Evolutionary conservation across 208 protist species (phyloP), one percentile per base, ranked within the genome.

Genomic region (Lotmaria passim): DNA sequence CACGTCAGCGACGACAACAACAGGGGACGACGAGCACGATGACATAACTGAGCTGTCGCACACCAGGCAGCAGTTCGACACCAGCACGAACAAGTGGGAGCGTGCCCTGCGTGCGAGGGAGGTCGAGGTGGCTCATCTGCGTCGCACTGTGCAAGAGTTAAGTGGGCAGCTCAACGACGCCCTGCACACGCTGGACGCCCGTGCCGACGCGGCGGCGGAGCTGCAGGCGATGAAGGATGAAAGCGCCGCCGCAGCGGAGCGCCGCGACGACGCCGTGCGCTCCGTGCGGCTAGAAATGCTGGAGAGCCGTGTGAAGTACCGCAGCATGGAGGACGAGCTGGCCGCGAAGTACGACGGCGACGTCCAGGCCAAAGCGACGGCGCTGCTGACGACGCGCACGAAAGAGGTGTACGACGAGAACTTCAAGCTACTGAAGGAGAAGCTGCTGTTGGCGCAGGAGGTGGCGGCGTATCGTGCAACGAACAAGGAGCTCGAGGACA

Each of bases 231-330:
- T 94, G 61, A 50, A 80, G 50, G 64, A 68, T 10, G 31, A 55
- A 11, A 69, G 69, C 21, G 46, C 69, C 11, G 78, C 69, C 26
- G 79, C 89, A 48, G 21, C 75, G 14, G 62, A 51, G 24, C 26
- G 50, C 23, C 72, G 79, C 46, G 58, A 68, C 33, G 64, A 75
- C 11, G 79, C 73, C 39, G 65, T 71, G 30, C 71, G 52, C 4
- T 12, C 50, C 4, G 72, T 81, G 17, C 77, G 86, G 11, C 66
- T 94, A 21, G 73, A 84, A n/a, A 83, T 86, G 61, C 79, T 96
- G 38, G 90, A 94, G 66, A 81, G 91, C 17, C 87, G 89, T 36
- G 89, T 96, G 38, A 69, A 77, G 52, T 75, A 91, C 55, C 70
- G 80, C 52, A 59, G 79, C n/a, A 72, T 86, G 62, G 82, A 91